phyloP scores from a whole-genome alignment of 371 early-diverging fungal species.

The Sporodiniella umbellata region DNA sequence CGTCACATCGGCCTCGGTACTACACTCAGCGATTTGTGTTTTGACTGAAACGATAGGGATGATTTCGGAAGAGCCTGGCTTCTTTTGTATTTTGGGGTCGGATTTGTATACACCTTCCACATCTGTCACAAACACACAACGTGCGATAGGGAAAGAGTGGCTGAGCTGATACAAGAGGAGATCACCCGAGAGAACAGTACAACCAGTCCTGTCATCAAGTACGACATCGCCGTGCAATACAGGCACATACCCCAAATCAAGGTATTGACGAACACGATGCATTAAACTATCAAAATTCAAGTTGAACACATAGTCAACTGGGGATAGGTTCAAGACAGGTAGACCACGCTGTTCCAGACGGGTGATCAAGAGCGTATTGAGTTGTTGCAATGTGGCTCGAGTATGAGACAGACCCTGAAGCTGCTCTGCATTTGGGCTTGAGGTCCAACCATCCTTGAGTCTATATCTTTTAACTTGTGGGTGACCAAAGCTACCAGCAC shows the following conservation, averaged over 20 bases:
- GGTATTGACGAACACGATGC: slow-evolving; percentile 16
- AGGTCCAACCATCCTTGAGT: slow-evolving; percentile 33
- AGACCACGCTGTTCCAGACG: slow-evolving; percentile 23
- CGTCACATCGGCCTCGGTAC: slow-evolving; percentile 32
- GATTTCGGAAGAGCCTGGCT: slow-evolving; percentile 3
- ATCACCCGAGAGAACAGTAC: slow-evolving; percentile 50
- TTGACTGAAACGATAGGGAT: slow-evolving; percentile 1
- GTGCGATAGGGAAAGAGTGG: slow-evolving; percentile 17
- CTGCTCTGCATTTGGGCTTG: slow-evolving; percentile 2
- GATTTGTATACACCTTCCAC: slow-evolving; percentile 42
- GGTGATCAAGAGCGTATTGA: slow-evolving; percentile 20
- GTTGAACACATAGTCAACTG: slow-evolving; percentile 37
- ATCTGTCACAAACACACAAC: slow-evolving; percentile 52
- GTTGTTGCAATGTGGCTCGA: slow-evolving; percentile 20
- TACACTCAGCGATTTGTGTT: neutral
- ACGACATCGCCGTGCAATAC: slow-evolving; percentile 51
- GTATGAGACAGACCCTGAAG: slow-evolving; percentile 31
- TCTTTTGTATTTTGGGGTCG: slow-evolving; percentile 33
- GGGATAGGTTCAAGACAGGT: slow-evolving; percentile 33
- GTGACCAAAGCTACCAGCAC: slow-evolving; percentile 52
- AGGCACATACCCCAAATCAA: slow-evolving; percentile 41
- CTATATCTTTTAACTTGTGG: slow-evolving; percentile 39
- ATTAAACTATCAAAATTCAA: slow-evolving; percentile 9
- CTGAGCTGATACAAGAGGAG: slow-evolving; percentile 38
- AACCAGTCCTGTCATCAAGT: slow-evolving; percentile 31